Percentiles rank a stretch among this genome's conserved stretches.
These are phyloP conservation scores for Colletotrichum cuscutae DNA, from an alignment of 2,329 filamentous ascomycete genomes.

Conservation along the genomic window DNA sequence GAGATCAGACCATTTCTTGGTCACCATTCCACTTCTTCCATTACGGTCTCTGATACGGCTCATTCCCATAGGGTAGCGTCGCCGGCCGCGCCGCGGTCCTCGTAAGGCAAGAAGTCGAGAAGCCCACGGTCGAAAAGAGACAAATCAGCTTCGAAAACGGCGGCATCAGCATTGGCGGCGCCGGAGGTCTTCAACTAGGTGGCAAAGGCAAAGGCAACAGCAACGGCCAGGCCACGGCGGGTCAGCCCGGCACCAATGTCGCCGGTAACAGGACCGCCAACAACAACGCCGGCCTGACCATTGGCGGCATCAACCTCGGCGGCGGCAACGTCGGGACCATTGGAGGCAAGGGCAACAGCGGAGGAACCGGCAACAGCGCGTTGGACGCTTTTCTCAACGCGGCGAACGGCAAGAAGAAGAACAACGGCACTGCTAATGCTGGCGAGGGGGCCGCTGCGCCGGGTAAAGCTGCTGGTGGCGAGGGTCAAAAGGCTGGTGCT, in stretches of 20 bases:
- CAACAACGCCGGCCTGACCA: slow-evolving; percentile 24
- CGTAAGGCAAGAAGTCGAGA: neutral
- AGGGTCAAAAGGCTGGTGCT: neutral
- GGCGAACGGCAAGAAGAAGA: slow-evolving; percentile 21
- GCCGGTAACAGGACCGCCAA: slow-evolving; percentile 9
- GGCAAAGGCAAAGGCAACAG: slow-evolving; percentile 6
- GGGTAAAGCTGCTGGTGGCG: neutral
- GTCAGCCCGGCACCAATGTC: neutral
- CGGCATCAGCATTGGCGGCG: slow-evolving; percentile 16
- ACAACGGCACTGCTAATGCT: slow-evolving; percentile 11
- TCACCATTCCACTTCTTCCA: neutral
- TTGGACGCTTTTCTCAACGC: slow-evolving; percentile 18
- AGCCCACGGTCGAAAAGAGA: slow-evolving; percentile 2
- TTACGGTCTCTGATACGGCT: neutral
- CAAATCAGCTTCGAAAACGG: slow-evolving; percentile 24
- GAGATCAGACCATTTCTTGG: too few species aligned
- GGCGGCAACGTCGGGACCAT: neutral
- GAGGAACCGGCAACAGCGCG: slow-evolving; percentile 20
- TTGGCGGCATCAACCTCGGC: slow-evolving; percentile 11
- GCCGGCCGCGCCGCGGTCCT: slow-evolving; percentile 26
- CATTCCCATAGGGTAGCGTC: slow-evolving; percentile 3
- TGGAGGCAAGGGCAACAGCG: neutral
- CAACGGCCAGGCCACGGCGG: neutral
- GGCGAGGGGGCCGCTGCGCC: slow-evolving; percentile 2
- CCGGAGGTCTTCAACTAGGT: slow-evolving; percentile 5